Evolutionary conservation across 768 basidiomycete genomes (phyloP), one percentile per base, ranked within the genome.

Genomic region (Nidularia pulvinata): DNA sequence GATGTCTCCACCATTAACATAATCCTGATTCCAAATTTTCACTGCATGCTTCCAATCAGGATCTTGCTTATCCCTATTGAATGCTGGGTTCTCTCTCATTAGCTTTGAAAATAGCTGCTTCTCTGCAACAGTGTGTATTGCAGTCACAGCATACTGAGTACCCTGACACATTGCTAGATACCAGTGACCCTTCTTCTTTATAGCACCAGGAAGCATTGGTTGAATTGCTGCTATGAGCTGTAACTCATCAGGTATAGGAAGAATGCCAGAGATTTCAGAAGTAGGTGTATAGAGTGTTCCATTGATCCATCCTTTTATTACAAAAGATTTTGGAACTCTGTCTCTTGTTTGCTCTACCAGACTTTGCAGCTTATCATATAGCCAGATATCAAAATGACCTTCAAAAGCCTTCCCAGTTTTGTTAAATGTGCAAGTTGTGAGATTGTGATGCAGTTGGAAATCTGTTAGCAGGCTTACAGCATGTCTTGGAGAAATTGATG

Each of bases 381-480:
- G 33, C 59, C 62, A 64, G 32, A 65, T 59, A 48, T 55, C 54
- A 48, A 53, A 58, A 43, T 63, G 61, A 19, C 64, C 59, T 32
- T n/a, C 19, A 45, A 59, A 66, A n/a, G 25, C 37, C 13, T 46
- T 44, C 25, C 65, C 62, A 2, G 55, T 65, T 7, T 49, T 48
- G 32, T 68, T 68, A 30, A 49, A 54, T 4, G 57, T 64, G 4
- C 65, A 61, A 14, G 37, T 42, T 42, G 11, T 42, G 4, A 69
- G 50, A 59, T 74, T 72, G 32, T 70, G 69, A 0, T 48, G 53
- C 7, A 68, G 14, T 3, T 59, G 50, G 50, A 63, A 68, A 43
- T 67, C 68, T 7, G 56, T 25, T 25, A 25, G 25, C 25, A 25
- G 25, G 25, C 25, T 25, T 25, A 25, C 25, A 25, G 25, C 25